Conservation (phyloP, 805 yeast species). For the Zygoascus bituminiphila region DNA sequence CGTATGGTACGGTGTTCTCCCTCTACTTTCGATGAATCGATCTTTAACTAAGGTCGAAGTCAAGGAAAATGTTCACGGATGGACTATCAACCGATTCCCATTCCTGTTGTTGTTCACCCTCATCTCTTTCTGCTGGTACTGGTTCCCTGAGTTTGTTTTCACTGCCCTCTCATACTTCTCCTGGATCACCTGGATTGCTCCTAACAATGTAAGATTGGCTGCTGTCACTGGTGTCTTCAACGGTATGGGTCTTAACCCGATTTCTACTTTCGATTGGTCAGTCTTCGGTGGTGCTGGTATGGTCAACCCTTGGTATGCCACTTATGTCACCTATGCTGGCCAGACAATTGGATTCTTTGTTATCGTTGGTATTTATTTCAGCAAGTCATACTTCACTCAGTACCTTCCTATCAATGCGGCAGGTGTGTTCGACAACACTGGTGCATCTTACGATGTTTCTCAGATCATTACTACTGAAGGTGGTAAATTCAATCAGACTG, state of each 20-base stretch:
- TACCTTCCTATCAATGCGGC: conserved; percentile 52
- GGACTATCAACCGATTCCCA: conserved; percentile 47
- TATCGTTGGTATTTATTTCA: conserved; percentile 42
- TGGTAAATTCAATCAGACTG: conserved; percentile 19
- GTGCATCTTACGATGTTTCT: conserved; percentile 40
- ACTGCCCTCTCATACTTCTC: conserved; percentile 53
- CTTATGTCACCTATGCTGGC: conserved; percentile 10
- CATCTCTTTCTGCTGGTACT: conserved; percentile 46
- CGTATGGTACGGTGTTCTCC: conserved; percentile 46
- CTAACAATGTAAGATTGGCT: conserved; percentile 47
- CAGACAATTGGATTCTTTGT: conserved; percentile 18
- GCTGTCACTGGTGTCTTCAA: conserved; percentile 50
- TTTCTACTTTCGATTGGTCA: conserved; percentile 35
- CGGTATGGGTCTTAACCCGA: conserved; percentile 35
- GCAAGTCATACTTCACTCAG: conserved; percentile 50
- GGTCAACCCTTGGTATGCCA: conserved; percentile 13
- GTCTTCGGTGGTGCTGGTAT: conserved; percentile 22
- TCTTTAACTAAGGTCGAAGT: conserved; percentile 31
- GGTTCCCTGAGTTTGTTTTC: conserved; percentile 62
- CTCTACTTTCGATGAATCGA: conserved; percentile 45
- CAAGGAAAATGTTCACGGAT: conserved; percentile 39
- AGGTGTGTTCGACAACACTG: conserved; percentile 44
- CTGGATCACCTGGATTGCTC: conserved; percentile 52
- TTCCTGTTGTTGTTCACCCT: conserved; percentile 39
- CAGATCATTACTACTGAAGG: conserved; percentile 31